phyloP scores from a whole-genome alignment of 768 basidiomycete genomes.

The Cystobasidiopsis lactophilus region DNA sequence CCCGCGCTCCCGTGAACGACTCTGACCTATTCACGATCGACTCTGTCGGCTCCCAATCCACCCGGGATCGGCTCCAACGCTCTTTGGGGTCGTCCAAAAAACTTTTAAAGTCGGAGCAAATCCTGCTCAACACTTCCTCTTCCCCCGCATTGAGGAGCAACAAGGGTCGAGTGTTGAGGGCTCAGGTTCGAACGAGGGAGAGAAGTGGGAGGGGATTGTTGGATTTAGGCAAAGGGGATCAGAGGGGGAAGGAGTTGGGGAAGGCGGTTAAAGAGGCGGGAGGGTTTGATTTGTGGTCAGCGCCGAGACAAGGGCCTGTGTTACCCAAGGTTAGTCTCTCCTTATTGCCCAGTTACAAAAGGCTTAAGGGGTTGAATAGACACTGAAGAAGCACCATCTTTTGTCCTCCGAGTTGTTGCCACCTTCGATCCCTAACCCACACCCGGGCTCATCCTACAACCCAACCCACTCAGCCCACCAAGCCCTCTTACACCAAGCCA shows the following conservation, averaged over 20 bases:
- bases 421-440: slow-evolving; percentile 13
- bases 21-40: neutral
- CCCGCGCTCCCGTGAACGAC: too few species aligned
- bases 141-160: slow-evolving; percentile 10
- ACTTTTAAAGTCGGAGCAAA: slow-evolving; percentile 11
- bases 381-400: slow-evolving; percentile 8
- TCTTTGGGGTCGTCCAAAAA: neutral
- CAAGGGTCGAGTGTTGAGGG: slow-evolving; percentile 6
- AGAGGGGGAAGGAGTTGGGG: slow-evolving; percentile 1
- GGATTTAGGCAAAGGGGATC: slow-evolving; percentile 3
- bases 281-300: slow-evolving; percentile 14
- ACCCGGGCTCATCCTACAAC: slow-evolving; percentile 17
- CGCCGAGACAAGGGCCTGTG: neutral
- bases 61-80: neutral
- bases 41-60: neutral
- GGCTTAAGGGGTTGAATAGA: neutral
- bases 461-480: slow-evolving; percentile 13
- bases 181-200: slow-evolving; percentile 2
- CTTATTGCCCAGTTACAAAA: neutral
- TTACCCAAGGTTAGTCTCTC: neutral
- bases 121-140: slow-evolving; percentile 14
- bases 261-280: slow-evolving; percentile 6
- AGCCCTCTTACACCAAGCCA: slow-evolving; percentile 9
- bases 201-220: slow-evolving; percentile 9
- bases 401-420: neutral